Evolutionary conservation across 2,329 filamentous ascomycete species (phyloP), one percentile per base, ranked within the genome.

Genomic region (Magnaporthiopsis incrustans): DNA sequence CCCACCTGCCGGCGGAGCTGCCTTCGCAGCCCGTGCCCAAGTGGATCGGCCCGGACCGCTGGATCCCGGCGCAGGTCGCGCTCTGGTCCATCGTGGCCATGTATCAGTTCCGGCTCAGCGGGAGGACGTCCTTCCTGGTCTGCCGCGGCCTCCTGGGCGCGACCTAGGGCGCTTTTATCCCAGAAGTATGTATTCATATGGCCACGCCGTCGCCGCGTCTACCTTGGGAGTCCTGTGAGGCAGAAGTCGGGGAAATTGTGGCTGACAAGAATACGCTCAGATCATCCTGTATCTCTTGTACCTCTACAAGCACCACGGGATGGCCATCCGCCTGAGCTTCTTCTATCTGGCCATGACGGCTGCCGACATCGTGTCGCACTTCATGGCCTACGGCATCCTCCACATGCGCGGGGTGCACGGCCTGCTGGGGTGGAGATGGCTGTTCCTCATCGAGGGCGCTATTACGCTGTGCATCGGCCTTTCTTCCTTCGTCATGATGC

Each of bases 21-120:
- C 85, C 85, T 0, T 87, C 84, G 0, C 85, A 88, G 68, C 76
- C 88, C 11, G 69, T 88, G 18, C 81, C 78, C 58, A 88, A 88
- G 71, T 81, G 80, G 69, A 67, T 77, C 1, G 75, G 72, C 18
- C 70, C 70, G 1, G 74, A 76, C 61, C 69, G 72, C 4, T 77
- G 75, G 74, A 75, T 76, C 33, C 75, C 75, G 11, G 71, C 71
- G 4, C 71, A 74, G n/a, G 75, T 76, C 72, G 69, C 71, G 1
- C 62, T 71, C 3, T 77, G 75, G 75, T 72, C 71, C 18, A 50
- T 73, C 2, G 73, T 75, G 2, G 73, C 74, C 4, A 69, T 69
- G 2, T 71, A 69, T 0, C 75, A 77, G 60, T 73, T 71, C 27
- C 70, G 69, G 22, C 64, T 77, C 22, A 67, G 56, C 7, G 70